These are phyloP conservation scores for Salicornia ramosissima DNA, from an alignment of 148 eudicot genomes.

Conservation along the genomic window DNA sequence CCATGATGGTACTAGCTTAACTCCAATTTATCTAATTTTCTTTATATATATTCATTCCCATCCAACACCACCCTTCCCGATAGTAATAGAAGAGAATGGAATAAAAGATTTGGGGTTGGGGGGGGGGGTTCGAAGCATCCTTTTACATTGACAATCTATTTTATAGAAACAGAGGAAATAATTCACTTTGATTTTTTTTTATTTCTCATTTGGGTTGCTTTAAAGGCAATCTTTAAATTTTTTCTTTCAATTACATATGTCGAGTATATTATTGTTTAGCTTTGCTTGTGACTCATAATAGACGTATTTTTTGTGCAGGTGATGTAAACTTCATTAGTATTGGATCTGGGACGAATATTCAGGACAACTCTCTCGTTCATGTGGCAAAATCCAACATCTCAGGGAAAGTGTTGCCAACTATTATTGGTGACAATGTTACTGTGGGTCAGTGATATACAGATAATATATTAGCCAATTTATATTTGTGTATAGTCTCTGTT, in stretches of 20 bases:
- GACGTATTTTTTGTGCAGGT: conserved; percentile 37
- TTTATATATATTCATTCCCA: too few relatives aligned
- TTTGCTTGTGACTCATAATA: background rate
- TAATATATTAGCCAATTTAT: background rate
- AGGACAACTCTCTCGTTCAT: conserved; percentile 93
- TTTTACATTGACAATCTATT: background rate
- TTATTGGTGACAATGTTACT: conserved; percentile 88
- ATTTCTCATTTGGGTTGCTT: too few relatives aligned
- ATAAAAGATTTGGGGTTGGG: too few relatives aligned
- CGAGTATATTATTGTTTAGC: background rate
- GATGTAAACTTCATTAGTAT: conserved; percentile 76
- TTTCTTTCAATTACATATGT: background rate
- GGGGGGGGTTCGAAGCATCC: background rate
- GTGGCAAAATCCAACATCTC: conserved; percentile 89
- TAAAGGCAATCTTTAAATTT: background rate
- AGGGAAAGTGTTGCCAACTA: conserved; percentile 86
- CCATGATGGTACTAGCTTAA: too few relatives aligned
- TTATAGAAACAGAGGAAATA: background rate
- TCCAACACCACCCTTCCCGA: too few relatives aligned
- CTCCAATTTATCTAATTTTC: too few relatives aligned
- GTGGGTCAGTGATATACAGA: conserved; percentile 53
- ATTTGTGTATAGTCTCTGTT: background rate
- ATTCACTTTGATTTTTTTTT: background rate
- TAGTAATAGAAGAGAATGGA: too few relatives aligned
- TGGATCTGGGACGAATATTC: conserved; percentile 91